A percentile compares a stretch with the other conserved stretches of the same genome.
Evolutionary conservation across 805 yeast genomes (phyloP).

Genomic region (Ogataea pilisensis): DNA sequence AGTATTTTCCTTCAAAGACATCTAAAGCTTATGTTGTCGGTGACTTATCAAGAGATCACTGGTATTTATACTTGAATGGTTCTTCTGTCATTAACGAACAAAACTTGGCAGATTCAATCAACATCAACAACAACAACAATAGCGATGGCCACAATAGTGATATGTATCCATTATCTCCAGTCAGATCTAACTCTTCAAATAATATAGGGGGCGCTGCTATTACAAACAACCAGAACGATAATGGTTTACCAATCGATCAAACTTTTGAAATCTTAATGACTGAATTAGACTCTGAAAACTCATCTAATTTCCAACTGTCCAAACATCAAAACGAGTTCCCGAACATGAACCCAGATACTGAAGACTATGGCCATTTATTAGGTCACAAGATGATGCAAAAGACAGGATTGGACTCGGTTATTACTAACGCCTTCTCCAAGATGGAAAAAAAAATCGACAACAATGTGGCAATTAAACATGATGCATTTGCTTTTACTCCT

Average conservation of each 20-base stretch:
- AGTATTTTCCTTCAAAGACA: conserved; percentile 56
- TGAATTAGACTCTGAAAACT: conserved; percentile 54
- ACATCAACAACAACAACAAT: no score
- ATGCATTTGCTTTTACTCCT: conserved; percentile 88
- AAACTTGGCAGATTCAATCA: no score
- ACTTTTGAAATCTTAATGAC: conserved; percentile 93
- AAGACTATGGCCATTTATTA: conserved; percentile 72
- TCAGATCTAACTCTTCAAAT: conserved; percentile 2
- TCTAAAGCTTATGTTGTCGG: conserved; percentile 75
- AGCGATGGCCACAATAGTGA: background rate
- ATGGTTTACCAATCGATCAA: conserved; percentile 34
- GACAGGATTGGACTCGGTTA: conserved; percentile 58
- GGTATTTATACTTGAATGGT: conserved; percentile 82
- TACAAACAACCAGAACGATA: background rate
- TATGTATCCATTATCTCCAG: conserved; percentile 22
- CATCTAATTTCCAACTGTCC: conserved; percentile 48
- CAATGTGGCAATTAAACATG: conserved; percentile 42
- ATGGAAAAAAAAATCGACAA: no score
- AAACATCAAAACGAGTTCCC: conserved; percentile 30
- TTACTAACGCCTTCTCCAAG: conserved; percentile 6
- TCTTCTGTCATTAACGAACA: background rate
- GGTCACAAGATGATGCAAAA: conserved; percentile 66
- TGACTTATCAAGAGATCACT: conserved; percentile 73
- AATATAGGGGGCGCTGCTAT: no score
- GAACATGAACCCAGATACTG: conserved; percentile 45